A percentile compares a stretch with the other conserved stretches of the same genome.
Evolutionary conservation across 108 stramenopile species (phyloP).

Genomic region (Cyclotella kingstonii): DNA sequence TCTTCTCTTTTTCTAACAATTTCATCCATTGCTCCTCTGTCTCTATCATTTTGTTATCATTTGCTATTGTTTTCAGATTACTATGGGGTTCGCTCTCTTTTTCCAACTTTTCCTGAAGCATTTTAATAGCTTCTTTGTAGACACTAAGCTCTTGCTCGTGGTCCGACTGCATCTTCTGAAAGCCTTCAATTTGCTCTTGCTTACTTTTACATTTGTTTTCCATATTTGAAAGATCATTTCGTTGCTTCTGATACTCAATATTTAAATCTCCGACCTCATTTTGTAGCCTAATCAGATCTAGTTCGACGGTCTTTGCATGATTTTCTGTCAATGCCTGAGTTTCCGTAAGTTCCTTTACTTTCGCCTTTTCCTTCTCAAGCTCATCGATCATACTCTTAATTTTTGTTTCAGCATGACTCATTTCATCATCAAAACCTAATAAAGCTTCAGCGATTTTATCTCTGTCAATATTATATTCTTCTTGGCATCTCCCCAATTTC

Average conservation of each 20-base stretch:
- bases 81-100: not conserved
- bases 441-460: conserved; percentile 29
- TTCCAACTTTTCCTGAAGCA: conserved; percentile 34
- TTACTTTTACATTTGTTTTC: conserved; percentile 12
- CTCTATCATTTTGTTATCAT: not conserved
- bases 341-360: not conserved
- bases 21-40: not conserved
- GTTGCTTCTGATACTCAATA: conserved; percentile 1
- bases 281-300: not conserved
- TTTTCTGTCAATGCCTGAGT: not conserved
- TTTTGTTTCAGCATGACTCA: conserved; percentile 33
- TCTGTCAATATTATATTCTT: conserved; percentile 29
- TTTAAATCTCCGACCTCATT: conserved; percentile 2
- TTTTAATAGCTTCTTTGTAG: conserved; percentile 39
- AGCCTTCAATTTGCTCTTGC: conserved; percentile 23
- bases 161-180: conserved; percentile 7
- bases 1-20: too few species aligned
- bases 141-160: conserved; percentile 30
- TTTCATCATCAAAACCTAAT: conserved; percentile 37
- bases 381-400: conserved; percentile 24
- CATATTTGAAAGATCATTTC: conserved; percentile 7
- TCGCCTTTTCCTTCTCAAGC: conserved; percentile 27
- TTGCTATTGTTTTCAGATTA: not conserved
- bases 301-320: not conserved
- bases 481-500: conserved; percentile 3